phyloP scores from a whole-genome alignment of 2,329 filamentous ascomycete genomes.

The Trichoderma atroviride region DNA sequence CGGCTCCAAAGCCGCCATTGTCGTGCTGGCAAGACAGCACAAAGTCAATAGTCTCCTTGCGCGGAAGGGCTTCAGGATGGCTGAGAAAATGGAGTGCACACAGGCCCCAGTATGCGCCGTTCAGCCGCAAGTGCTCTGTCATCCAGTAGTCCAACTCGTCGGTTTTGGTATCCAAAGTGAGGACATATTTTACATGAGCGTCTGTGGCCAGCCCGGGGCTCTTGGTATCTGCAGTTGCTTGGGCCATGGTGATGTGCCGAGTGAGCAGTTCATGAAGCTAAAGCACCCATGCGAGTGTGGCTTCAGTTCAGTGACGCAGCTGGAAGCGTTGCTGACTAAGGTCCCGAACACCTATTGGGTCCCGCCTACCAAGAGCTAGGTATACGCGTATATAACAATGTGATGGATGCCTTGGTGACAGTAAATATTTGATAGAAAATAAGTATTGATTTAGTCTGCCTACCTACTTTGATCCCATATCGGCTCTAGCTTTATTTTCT shows the following conservation, averaged over 20 bases:
- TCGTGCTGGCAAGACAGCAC: constrained; percentile 93
- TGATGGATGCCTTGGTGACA: not conserved
- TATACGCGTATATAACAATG: not conserved
- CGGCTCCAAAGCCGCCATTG: constrained; percentile 88
- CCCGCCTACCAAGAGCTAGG: not conserved
- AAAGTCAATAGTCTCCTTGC: constrained; percentile 82
- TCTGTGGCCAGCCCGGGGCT: constrained; percentile 53
- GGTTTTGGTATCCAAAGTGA: constrained; percentile 85
- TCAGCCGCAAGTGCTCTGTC: constrained; percentile 93
- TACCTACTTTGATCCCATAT: not conserved
- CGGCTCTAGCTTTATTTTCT: not conserved
- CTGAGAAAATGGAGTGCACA: constrained; percentile 84
- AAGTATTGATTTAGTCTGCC: not conserved
- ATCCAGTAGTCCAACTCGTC: constrained; percentile 98
- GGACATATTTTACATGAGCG: constrained; percentile 86
- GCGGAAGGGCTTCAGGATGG: constrained; percentile 78
- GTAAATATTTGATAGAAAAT: too few species aligned
- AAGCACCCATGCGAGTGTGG: not conserved
- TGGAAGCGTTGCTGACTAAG: not conserved
- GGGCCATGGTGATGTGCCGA: constrained; percentile 36
- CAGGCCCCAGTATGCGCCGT: constrained; percentile 95
- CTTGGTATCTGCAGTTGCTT: constrained; percentile 36
- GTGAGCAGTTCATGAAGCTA: not conserved
- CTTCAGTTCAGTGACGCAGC: constrained; percentile 16
- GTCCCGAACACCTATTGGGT: too few species aligned